Base-by-base conservation (phyloP, 164 flowering plant species). In the Nymphaea thermarum region DNA sequence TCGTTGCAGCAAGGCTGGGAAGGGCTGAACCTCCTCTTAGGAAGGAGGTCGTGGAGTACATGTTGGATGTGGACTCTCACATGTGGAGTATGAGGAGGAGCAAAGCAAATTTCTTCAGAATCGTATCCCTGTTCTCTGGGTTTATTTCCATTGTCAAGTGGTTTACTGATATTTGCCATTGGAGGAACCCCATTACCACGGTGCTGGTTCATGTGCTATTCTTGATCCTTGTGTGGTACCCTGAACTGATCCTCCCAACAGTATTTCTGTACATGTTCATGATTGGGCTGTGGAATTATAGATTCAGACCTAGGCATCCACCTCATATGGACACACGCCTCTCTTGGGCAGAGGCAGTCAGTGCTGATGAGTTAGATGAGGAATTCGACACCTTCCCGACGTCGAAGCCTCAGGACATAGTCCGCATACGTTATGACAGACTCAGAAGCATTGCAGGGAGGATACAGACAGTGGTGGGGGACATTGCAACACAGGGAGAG, bases 61-160 rank as follows among this genome's bases (percentile, higher is more conserved):
- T 84, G 88, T 55, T 84, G n/a, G 88, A 84, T 71, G 86, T 81
- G 5, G 86, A 84, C 64, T 82, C 86, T 41, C 86, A 82, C 68
- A 71, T 80, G 80, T 84, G 88, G 88, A 84, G 88, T 62, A 82
- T 84, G 87, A 76, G 87, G 68, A 78, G 82, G 74, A 84, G 87
- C 80, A 84, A 84, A 69, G 87, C 87, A 3, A 84, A 84, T 76
- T 84, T 84, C 79, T 82, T 82, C 63, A 70, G 88, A 44, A 78
- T 82, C 36, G 80, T 82, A 83, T 78, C 86, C 1, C 73, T 84
- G 43, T 65, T 82, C 57, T 79, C 84, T 0, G 88, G 84, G 10
- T 47, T 74, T 62, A 60, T 82, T 42, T 62, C 83, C 2, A 64
- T 77, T 4, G 62, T 77, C 18, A 69, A 74, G 59, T 84, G 86